Percentiles rank a stretch among this genome's conserved stretches.
phyloP scores from a whole-genome alignment of 345 rosid genomes.

The Eucalyptus virginea region DNA sequence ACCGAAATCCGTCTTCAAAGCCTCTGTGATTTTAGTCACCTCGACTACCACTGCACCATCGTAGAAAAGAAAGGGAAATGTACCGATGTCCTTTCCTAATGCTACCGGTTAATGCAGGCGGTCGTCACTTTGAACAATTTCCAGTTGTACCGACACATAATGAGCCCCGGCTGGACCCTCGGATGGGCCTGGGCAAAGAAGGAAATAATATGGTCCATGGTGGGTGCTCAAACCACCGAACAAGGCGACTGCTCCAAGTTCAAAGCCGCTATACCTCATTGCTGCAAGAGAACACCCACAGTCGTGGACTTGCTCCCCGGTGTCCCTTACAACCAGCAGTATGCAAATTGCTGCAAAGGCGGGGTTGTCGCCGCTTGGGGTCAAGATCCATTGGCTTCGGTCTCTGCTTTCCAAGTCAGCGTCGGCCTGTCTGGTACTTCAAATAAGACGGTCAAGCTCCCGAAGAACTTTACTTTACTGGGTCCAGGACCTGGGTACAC shows the following conservation, averaged over 20 bases:
- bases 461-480: slow-evolving; percentile 75
- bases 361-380: slow-evolving; percentile 76
- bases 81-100: not conserved
- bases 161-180: slow-evolving; percentile 71
- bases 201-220: slow-evolving; percentile 77
- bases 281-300: slow-evolving; percentile 65
- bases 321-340: slow-evolving; percentile 75
- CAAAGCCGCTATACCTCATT: slow-evolving; percentile 73
- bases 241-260: slow-evolving; percentile 98
- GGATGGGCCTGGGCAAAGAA: slow-evolving; percentile 95
- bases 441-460: slow-evolving; percentile 74
- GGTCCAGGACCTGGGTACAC: slow-evolving; percentile 90
- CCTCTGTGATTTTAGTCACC: not conserved
- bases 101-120: slow-evolving; percentile 34
- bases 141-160: slow-evolving; percentile 69
- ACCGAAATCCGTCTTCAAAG: not conserved
- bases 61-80: not conserved
- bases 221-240: slow-evolving; percentile 74
- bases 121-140: slow-evolving; percentile 61
- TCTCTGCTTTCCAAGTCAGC: slow-evolving; percentile 66
- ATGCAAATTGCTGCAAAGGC: slow-evolving; percentile 82
- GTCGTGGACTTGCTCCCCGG: slow-evolving; percentile 75
- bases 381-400: slow-evolving; percentile 61
- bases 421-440: slow-evolving; percentile 75
- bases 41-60: not conserved